Evolutionary conservation across 768 basidiomycete species (phyloP).

Genomic region (Suillus hirtellus): DNA sequence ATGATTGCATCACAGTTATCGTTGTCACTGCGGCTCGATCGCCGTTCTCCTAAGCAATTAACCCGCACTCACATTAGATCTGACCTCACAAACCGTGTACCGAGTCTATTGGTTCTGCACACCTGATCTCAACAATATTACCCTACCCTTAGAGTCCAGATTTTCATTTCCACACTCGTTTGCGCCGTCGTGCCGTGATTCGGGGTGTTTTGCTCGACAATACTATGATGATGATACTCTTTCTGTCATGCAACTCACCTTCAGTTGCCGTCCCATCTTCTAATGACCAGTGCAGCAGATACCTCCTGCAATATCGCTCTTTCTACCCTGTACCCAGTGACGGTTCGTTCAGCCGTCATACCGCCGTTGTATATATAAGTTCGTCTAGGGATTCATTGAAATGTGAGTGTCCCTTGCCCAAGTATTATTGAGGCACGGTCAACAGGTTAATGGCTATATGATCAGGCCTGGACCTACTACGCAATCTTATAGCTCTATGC

Average conservation of each 20-base stretch:
- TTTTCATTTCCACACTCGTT: background rate
- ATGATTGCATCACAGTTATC: background rate
- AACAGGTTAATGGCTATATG: background rate
- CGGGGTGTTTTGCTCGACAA: background rate
- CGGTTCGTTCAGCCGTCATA: too few species aligned
- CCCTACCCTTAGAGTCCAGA: background rate
- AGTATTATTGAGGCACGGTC: background rate
- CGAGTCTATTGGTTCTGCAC: background rate
- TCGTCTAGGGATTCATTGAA: background rate
- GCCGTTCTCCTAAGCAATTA: background rate
- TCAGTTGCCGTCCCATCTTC: background rate
- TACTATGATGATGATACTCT: background rate
- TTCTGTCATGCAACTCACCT: background rate
- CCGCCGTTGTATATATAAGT: too few species aligned
- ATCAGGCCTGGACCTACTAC: background rate
- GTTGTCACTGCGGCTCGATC: background rate
- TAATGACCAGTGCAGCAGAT: background rate
- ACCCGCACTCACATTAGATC: background rate
- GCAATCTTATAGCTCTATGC: background rate
- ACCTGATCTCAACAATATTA: background rate
- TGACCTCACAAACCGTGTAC: background rate
- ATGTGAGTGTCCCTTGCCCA: background rate
- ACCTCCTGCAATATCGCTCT: background rate
- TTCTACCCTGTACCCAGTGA: too few species aligned
- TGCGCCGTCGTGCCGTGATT: background rate